phyloP scores from a whole-genome alignment of 306 rosid genomes.

The Citrullus colocynthis region DNA sequence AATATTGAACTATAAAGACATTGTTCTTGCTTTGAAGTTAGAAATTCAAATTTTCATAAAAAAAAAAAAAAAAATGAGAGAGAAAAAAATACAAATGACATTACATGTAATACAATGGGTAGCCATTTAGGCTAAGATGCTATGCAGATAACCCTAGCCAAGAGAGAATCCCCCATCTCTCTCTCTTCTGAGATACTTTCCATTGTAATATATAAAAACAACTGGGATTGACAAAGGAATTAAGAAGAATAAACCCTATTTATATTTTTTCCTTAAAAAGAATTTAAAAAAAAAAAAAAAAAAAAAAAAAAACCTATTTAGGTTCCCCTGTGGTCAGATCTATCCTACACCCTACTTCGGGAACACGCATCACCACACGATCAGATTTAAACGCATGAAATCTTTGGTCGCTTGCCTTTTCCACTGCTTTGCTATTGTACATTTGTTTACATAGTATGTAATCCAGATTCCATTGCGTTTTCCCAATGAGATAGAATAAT shows the following conservation, averaged over 20 bases:
- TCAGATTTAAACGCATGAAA: not conserved
- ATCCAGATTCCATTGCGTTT: not conserved
- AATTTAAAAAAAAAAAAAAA: no score
- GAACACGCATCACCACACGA: not conserved
- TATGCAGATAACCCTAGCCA: constrained; percentile 4
- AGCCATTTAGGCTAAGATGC: not conserved
- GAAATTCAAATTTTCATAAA: no score
- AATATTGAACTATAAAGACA: no score
- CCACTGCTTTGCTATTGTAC: not conserved
- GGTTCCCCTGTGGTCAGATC: not conserved
- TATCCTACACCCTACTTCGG: not conserved
- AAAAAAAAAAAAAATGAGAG: not conserved
- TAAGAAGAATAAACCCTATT: not conserved
- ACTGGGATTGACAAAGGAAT: not conserved
- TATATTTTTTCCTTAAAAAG: no score
- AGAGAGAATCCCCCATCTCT: not conserved
- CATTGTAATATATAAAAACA: not conserved
- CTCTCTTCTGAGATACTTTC: not conserved
- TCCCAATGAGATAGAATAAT: not conserved
- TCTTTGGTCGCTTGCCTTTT: not conserved
- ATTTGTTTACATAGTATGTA: not conserved
- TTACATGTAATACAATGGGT: not conserved
- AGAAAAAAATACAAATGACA: not conserved
- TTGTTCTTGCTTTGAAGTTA: no score
- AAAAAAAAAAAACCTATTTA: not conserved